A percentile compares a stretch with the other conserved stretches of the same genome.
These are phyloP conservation scores for Artemisia tridentata DNA, from an alignment of 129 eudicot genomes.

Conservation along the genomic window DNA sequence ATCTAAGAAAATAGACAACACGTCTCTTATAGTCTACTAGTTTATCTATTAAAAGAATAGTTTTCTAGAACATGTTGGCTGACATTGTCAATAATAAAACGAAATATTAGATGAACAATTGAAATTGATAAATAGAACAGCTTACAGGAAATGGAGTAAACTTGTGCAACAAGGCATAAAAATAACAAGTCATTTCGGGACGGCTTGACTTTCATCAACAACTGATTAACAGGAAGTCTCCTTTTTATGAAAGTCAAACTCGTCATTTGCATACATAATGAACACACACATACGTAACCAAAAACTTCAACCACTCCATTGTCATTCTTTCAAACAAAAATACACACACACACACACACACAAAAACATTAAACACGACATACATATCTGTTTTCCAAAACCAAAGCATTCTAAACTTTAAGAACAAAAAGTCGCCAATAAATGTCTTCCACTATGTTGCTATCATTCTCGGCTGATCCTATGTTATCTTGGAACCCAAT, in stretches of 20 bases:
- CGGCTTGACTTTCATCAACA: slow-evolving; percentile 16
- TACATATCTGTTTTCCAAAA: neutral
- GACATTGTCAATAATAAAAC: neutral
- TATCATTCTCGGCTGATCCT: neutral
- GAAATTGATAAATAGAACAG: too few relatives aligned
- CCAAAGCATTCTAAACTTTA: slow-evolving; percentile 8
- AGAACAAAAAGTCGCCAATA: neutral
- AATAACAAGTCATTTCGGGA: neutral
- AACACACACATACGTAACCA: slow-evolving; percentile 21
- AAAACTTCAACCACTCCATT: slow-evolving; percentile 27
- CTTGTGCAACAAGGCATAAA: slow-evolving; percentile 13
- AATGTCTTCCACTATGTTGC: slow-evolving; percentile 26
- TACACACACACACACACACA: neutral
- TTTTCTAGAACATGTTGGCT: too few relatives aligned
- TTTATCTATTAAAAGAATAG: too few relatives aligned
- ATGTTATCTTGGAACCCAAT: neutral
- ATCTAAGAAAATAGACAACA: too few relatives aligned
- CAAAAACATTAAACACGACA: neutral
- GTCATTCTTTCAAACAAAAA: slow-evolving; percentile 16
- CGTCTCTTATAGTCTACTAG: too few relatives aligned
- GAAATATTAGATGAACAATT: neutral
- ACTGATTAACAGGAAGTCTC: slow-evolving; percentile 4
- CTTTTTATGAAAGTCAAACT: slow-evolving; percentile 18
- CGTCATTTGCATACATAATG: neutral
- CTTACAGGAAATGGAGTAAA: neutral